Conservation (phyloP, 495 filamentous ascomycete genomes). For the Neurospora cerealis region DNA sequence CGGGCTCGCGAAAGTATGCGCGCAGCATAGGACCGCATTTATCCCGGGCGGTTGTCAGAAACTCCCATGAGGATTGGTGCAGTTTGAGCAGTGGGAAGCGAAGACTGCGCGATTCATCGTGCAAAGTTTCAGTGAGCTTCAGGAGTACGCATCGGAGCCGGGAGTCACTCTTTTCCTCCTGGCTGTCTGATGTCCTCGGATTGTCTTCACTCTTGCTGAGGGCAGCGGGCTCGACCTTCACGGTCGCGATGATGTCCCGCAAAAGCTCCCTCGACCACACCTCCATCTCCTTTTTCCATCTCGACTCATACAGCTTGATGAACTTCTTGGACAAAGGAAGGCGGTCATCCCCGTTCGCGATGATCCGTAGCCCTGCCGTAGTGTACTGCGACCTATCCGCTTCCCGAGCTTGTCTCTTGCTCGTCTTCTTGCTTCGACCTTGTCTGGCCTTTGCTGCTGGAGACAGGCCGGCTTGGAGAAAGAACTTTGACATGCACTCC, state of each 20-base stretch:
- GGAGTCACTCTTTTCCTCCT: neutral
- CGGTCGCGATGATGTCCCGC: neutral
- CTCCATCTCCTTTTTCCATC: neutral
- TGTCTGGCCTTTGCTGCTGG: neutral
- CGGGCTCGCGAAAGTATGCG: neutral
- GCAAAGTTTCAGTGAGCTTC: neutral
- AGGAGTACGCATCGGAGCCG: neutral
- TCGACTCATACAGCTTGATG: neutral
- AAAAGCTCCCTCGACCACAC: neutral
- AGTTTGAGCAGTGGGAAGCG: neutral
- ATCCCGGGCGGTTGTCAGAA: neutral
- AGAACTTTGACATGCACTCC: neutral
- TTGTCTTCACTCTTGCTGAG: neutral
- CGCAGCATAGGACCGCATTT: neutral
- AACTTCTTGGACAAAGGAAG: neutral
- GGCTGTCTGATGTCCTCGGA: neutral
- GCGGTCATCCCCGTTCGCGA: neutral
- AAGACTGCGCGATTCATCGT: neutral
- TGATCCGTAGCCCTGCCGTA: neutral
- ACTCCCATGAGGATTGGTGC: neutral
- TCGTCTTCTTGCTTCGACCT: neutral
- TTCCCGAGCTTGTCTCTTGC: neutral
- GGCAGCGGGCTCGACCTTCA: neutral
- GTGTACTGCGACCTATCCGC: neutral
- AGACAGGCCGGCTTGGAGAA: neutral